phyloP scores from a whole-genome alignment of 139 green algal species.

The Diplosphaera chodatii region DNA sequence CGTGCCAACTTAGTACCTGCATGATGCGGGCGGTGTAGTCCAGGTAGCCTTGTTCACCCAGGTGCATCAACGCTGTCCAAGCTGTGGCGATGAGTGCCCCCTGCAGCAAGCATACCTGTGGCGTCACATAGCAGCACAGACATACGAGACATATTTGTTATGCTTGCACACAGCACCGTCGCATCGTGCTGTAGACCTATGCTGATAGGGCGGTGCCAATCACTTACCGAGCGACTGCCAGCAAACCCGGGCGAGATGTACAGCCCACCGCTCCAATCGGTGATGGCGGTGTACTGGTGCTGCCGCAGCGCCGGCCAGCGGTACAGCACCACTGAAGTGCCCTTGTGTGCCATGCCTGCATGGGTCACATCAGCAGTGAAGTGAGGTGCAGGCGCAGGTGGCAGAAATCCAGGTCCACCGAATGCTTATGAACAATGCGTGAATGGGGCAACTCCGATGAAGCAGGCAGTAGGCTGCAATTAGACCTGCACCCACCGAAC shows the following conservation, averaged over 20 bases:
- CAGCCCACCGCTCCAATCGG: constrained; percentile 90
- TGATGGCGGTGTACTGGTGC: constrained; percentile 72
- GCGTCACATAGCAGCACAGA: no score
- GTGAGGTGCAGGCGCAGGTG: no score
- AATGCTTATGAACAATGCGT: no score
- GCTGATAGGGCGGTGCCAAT: no score
- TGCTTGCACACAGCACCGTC: no score
- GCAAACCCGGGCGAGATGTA: constrained; percentile 87
- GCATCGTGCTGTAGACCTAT: no score
- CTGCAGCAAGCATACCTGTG: no score
- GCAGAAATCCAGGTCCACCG: no score
- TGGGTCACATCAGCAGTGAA: neutral
- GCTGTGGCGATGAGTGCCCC: constrained; percentile 89
- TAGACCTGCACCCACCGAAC: constrained; percentile 75
- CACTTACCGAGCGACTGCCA: constrained; percentile 54
- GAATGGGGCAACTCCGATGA: no score
- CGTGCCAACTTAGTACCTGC: no score
- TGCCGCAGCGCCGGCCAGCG: constrained; percentile 47
- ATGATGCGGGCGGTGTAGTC: constrained; percentile 43
- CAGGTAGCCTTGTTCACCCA: constrained; percentile 70
- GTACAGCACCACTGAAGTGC: constrained; percentile 88
- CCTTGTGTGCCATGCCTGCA: constrained; percentile 80
- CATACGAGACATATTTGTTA: no score
- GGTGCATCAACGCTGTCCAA: constrained; percentile 80
- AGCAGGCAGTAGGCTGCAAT: no score